Evolutionary conservation across 2,329 filamentous ascomycete genomes (phyloP).

Genomic region (Neofusicoccum ribis): DNA sequence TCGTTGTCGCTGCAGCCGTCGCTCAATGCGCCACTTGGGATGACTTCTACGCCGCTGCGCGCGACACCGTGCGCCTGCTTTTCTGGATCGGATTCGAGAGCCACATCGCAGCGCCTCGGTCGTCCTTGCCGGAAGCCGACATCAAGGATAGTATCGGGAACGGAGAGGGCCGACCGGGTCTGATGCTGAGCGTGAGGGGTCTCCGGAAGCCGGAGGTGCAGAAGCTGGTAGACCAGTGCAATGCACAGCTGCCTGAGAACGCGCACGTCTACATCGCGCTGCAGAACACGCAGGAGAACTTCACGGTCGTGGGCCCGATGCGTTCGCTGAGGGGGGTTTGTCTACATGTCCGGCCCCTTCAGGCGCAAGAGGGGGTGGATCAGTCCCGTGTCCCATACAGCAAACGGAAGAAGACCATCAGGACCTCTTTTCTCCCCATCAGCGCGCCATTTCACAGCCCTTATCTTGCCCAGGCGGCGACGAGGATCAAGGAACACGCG

Average conservation of each 20-base stretch:
- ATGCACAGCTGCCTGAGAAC: conserved; percentile 27
- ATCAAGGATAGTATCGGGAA: conserved; percentile 20
- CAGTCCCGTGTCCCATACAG: conserved; percentile 30
- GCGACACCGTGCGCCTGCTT: conserved; percentile 32
- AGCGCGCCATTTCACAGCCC: conserved; percentile 44
- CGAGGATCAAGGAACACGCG: no score
- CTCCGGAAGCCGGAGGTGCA: conserved; percentile 24
- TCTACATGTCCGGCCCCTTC: no score
- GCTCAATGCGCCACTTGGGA: conserved; percentile 37
- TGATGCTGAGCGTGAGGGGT: conserved; percentile 33
- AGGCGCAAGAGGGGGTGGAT: conserved; percentile 20
- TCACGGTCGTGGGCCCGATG: conserved; percentile 33
- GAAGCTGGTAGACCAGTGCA: conserved; percentile 27
- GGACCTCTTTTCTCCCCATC: conserved; percentile 41
- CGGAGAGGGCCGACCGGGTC: conserved; percentile 26
- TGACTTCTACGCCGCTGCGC: conserved; percentile 31
- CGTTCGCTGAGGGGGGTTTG: conserved; percentile 26
- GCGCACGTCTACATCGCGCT: conserved; percentile 28
- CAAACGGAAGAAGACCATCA: conserved; percentile 31
- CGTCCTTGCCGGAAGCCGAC: conserved; percentile 19
- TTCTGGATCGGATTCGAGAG: conserved; percentile 39
- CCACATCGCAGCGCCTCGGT: conserved; percentile 23
- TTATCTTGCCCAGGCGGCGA: conserved; percentile 28
- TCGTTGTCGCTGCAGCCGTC: conserved; percentile 38
- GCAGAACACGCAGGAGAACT: conserved; percentile 32